phyloP scores from a whole-genome alignment of 768 basidiomycete species.

The Leccinum longicurvipes region DNA sequence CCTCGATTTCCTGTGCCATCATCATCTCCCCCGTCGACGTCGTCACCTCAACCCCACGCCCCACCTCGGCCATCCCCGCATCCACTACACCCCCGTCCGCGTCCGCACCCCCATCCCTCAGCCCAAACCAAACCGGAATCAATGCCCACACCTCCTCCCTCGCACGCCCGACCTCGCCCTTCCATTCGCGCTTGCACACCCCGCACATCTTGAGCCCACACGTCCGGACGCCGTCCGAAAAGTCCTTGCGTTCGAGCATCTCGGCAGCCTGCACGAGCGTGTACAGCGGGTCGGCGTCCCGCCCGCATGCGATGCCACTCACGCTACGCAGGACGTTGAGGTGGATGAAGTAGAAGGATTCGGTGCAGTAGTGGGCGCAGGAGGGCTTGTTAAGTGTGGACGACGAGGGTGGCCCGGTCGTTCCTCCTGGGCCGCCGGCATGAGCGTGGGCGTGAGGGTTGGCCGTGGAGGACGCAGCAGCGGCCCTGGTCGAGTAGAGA shows the following conservation, averaged over 20 bases:
- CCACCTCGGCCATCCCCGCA: background rate
- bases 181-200: conserved; percentile 49
- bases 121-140: conserved; percentile 64
- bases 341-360: conserved; percentile 75
- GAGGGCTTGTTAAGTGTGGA: background rate
- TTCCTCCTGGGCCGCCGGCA: background rate
- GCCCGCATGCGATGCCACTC: conserved; percentile 66
- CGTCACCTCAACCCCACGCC: background rate
- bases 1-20: background rate
- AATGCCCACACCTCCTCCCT: conserved; percentile 59
- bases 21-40: background rate
- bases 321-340: conserved; percentile 69
- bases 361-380: conserved; percentile 47
- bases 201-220: conserved; percentile 55
- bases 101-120: conserved; percentile 24
- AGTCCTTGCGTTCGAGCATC: conserved; percentile 70
- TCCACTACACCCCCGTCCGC: background rate
- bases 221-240: conserved; percentile 55
- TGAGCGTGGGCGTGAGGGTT: background rate
- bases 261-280: conserved; percentile 66
- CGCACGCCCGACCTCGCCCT: conserved; percentile 38
- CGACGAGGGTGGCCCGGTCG: too few relatives aligned
- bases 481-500: conserved; percentile 34
- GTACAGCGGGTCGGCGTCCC: conserved; percentile 72
- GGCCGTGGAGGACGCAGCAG: background rate